These are phyloP conservation scores for Spathaspora gorwiae DNA, from an alignment of 805 yeast genomes.

Conservation along the genomic window DNA sequence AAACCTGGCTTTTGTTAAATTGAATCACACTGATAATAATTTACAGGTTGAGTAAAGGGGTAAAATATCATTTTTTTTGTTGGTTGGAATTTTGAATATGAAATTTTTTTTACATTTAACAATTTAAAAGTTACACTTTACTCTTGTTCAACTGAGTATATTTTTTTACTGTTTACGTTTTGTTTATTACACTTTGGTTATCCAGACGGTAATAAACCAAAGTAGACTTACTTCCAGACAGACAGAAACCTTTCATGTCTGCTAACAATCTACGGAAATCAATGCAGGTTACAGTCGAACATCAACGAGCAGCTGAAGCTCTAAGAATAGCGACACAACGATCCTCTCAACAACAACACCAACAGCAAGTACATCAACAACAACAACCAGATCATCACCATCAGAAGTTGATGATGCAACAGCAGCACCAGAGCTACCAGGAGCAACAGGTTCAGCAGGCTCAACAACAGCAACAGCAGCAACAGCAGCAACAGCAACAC, in stretches of 20 bases:
- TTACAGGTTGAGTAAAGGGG: too few species aligned
- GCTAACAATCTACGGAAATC: constrained; percentile 2
- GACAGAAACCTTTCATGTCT: neutral
- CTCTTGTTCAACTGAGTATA: too few species aligned
- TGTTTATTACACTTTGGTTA: too few species aligned
- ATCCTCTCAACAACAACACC: constrained; percentile 7
- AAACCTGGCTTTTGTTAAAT: too few species aligned
- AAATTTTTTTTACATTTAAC: too few species aligned
- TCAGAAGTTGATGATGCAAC: constrained; percentile 10
- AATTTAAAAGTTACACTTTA: too few species aligned
- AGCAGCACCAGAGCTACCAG: constrained; percentile 2
- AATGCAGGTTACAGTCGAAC: constrained; percentile 4
- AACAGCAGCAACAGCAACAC: constrained; percentile 11
- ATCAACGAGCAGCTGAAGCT: constrained; percentile 19
- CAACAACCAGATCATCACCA: constrained; percentile 10
- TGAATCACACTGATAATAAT: too few species aligned
- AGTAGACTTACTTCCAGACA: too few species aligned
- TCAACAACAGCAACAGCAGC: constrained; percentile 7
- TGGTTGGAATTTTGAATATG: too few species aligned
- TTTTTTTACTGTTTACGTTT: too few species aligned
- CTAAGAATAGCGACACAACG: constrained; percentile 16
- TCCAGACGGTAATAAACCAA: too few species aligned
- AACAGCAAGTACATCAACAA: constrained; percentile 10
- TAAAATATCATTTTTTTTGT: too few species aligned
- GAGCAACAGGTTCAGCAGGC: constrained; percentile 5